phyloP scores from a whole-genome alignment of 495 filamentous ascomycete genomes.

The Entonaema liquescens region DNA sequence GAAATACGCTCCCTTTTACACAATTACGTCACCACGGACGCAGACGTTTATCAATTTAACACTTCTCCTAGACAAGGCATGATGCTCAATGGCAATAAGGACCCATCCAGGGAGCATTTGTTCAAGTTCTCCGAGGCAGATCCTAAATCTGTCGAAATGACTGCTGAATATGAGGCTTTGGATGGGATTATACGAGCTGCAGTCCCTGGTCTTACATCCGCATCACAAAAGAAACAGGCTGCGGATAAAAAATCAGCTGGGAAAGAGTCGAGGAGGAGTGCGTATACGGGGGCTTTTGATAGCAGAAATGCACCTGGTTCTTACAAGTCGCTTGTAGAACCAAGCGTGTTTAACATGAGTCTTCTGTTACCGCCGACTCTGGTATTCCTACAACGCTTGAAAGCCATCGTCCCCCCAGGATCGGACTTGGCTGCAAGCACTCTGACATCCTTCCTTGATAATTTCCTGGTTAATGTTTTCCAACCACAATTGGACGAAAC shows the following conservation, averaged over 20 bases:
- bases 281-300: conserved; percentile 66
- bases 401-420: conserved; percentile 85
- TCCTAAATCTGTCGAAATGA: conserved; percentile 74
- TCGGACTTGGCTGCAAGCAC: conserved; percentile 87
- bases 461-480: conserved; percentile 98
- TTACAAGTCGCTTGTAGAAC: conserved; percentile 77
- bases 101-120: conserved; percentile 75
- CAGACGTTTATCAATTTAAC: conserved; percentile 68
- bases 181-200: conserved; percentile 89
- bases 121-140: conserved; percentile 92
- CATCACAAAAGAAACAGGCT: conserved; percentile 67
- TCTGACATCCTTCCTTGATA: conserved; percentile 94
- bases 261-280: conserved; percentile 52
- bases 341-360: conserved; percentile 98
- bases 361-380: conserved; percentile 92
- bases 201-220: conserved; percentile 90
- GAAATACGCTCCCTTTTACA: conserved; percentile 92
- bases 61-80: conserved; percentile 53
- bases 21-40: conserved; percentile 96
- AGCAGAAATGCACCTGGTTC: conserved; percentile 72
- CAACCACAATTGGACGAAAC: conserved; percentile 96
- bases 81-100: conserved; percentile 61
- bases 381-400: conserved; percentile 88
- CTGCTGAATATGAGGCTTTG: conserved; percentile 86
- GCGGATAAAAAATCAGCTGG: conserved; percentile 54